phyloP scores from a whole-genome alignment of 345 rosid species.

The Sapria himalayana region DNA sequence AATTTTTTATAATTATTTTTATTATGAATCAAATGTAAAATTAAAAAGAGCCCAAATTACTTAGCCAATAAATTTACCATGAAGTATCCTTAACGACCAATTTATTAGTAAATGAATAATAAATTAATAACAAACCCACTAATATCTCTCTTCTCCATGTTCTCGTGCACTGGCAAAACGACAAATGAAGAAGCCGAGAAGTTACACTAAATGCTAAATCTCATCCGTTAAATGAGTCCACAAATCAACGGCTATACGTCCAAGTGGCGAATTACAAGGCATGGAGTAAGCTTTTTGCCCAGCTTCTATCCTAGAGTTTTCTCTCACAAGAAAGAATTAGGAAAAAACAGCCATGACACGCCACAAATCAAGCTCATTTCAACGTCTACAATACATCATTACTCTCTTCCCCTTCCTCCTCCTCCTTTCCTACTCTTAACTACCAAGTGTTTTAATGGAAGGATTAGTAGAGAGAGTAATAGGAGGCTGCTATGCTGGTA shows the following conservation, averaged over 20 bases:
- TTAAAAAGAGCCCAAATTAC: no score
- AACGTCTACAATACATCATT: slow-evolving; percentile 4
- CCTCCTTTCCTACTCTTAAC: no score
- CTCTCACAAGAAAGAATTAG: slow-evolving; percentile 7
- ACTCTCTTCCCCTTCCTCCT: slow-evolving; percentile 1
- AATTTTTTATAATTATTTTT: no score
- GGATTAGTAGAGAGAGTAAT: slow-evolving; percentile 9
- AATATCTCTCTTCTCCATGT: no score
- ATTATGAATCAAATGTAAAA: no score
- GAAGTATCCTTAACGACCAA: no score
- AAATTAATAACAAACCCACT: no score
- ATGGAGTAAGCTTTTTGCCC: slow-evolving; percentile 14
- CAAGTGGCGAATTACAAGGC: slow-evolving; percentile 19
- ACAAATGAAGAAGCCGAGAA: slow-evolving; percentile 43
- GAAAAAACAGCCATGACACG: neutral
- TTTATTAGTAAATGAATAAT: no score
- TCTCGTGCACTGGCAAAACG: no score
- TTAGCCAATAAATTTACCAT: no score
- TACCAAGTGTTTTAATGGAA: slow-evolving; percentile 30
- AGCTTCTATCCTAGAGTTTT: slow-evolving; percentile 11
- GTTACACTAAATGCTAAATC: slow-evolving; percentile 18
- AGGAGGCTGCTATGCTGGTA: neutral
- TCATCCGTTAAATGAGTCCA: slow-evolving; percentile 19
- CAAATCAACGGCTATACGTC: slow-evolving; percentile 16
- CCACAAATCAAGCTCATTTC: slow-evolving; percentile 12